Evolutionary conservation across 148 eudicot genomes (phyloP).

Genomic region (Fagopyrum esculentum): DNA sequence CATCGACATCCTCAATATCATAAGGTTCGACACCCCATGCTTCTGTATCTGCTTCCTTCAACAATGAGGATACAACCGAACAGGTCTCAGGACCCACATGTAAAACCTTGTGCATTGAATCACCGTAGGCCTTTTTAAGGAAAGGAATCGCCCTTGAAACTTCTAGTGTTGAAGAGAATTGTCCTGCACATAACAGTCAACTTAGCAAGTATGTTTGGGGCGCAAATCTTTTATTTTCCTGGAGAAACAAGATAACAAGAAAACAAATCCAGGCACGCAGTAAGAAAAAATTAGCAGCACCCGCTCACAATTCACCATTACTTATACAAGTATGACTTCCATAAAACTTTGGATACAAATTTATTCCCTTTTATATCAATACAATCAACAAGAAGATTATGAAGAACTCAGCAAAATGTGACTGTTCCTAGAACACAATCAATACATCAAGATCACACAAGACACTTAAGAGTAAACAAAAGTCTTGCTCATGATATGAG

Average conservation of each 20-base stretch:
- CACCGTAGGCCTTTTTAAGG: constrained; percentile 75
- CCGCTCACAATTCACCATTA: background rate
- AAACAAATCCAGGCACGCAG: background rate
- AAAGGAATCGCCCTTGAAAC: constrained; percentile 54
- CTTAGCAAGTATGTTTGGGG: background rate
- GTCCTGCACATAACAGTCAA: constrained; percentile 35
- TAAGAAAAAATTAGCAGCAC: background rate
- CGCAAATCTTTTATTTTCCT: background rate
- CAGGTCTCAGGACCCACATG: constrained; percentile 96
- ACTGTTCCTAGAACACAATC: background rate
- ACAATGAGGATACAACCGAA: constrained; percentile 61
- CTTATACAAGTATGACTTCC: background rate
- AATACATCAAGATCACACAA: background rate
- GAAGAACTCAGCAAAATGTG: background rate
- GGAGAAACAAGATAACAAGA: background rate
- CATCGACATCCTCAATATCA: constrained; percentile 76
- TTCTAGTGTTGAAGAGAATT: constrained; percentile 65
- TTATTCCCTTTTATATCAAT: background rate
- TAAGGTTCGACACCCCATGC: constrained; percentile 99
- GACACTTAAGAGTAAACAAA: background rate
- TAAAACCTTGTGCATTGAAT: constrained; percentile 75
- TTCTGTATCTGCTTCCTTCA: constrained; percentile 83
- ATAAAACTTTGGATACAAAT: background rate
- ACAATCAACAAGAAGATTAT: background rate
- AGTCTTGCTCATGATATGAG: background rate